Conservation (phyloP, 169 alveolate genomes). For the Besnoitia besnoiti region DNA sequence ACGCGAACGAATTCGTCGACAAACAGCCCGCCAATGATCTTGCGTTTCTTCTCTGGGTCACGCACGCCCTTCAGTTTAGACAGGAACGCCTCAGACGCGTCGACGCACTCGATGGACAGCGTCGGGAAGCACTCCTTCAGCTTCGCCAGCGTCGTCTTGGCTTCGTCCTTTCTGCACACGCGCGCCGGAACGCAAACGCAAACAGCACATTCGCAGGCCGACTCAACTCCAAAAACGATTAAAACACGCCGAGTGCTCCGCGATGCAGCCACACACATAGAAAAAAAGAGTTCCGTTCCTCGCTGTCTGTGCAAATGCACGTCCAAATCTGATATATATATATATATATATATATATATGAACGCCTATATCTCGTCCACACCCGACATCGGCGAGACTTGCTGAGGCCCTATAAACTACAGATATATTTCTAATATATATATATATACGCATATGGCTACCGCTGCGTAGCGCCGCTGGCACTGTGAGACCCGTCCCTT, state of each 20-base stretch:
- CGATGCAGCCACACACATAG: no score
- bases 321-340: no score
- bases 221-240: no score
- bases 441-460: no score
- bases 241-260: no score
- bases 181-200: neutral
- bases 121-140: conserved; percentile 66
- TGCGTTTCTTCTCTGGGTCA: conserved; percentile 78
- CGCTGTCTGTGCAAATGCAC: neutral
- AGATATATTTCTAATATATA: no score
- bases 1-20: conserved; percentile 73
- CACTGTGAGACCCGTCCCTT: no score
- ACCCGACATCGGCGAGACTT: no score
- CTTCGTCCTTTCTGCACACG: conserved; percentile 56
- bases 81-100: conserved; percentile 64
- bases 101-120: conserved; percentile 65
- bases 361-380: no score
- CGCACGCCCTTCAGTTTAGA: conserved; percentile 67
- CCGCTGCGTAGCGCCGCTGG: no score
- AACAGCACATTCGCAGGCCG: neutral
- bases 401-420: no score
- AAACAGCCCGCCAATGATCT: conserved; percentile 75
- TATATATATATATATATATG: neutral
- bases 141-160: conserved; percentile 16
- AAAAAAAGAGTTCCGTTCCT: no score